Evolutionary conservation across 768 basidiomycete species (phyloP), one percentile per base, ranked within the genome.

Genomic region (Kwoniella heveanensis): DNA sequence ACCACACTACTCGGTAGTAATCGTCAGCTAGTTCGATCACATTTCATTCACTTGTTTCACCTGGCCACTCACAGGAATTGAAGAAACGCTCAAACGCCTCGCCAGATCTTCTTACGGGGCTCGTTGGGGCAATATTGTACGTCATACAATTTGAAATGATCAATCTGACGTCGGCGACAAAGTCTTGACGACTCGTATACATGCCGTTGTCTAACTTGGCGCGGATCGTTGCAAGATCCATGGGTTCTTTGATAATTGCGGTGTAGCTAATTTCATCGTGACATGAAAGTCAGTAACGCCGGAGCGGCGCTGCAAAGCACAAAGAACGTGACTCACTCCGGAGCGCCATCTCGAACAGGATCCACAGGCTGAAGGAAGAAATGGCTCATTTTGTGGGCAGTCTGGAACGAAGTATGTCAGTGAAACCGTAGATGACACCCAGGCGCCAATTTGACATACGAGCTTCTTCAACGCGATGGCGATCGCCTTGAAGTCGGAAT

Each of bases 341-440:
- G 91, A 10, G 92, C 93, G 72, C 86, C 85, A 72, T 96, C 93
- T 67, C 92, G 85, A 46, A 95, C 86, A n/a, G 93, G 93, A 80
- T 96, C 93, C n/a, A 98, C 95, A 30, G 95, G 92, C 62, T 90
- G 87, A 46, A 88, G 82, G 80, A 98, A 98, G 57, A 90, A 72
- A 26, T 80, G 77, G 2, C 90, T 87, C 64, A 85, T 86, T 78
- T 90, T 92, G 79, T 92, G 85, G 25, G 85, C 73, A 72, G 85
- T 85, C 73, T 71, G 37, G 10, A 26, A 32, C 13, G 8, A n/a
- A 17, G 21, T 36, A 24, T 57, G 29, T 60, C 60, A 50, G 29
- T 12, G 9, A 32, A 26, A 2, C 13, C 9, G 4, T 19, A 57
- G 32, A 48, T 15, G 27, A 32, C 32, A 36, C 32, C 7, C 6